A percentile compares a stretch with the other conserved stretches of the same genome.
Conservation (phyloP, 345 rosid genomes). For the Raphanus sativus region DNA sequence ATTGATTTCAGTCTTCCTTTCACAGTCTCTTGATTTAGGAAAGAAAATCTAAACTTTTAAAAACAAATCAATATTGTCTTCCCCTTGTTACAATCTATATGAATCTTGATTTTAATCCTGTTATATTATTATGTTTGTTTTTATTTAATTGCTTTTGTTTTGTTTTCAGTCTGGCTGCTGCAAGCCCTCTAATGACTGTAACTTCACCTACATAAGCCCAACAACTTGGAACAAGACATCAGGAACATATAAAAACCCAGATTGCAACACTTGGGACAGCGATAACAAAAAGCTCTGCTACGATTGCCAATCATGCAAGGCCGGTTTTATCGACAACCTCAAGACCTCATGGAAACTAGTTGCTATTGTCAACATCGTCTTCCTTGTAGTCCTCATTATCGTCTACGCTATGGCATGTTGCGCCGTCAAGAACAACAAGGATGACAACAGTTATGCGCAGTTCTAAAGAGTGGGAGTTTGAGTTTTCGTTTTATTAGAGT, state of each 20-base stretch:
- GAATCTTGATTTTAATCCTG: background rate
- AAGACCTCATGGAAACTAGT: constrained; percentile 74
- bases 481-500: background rate
- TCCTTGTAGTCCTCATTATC: constrained; percentile 68
- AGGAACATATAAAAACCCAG: constrained; percentile 41
- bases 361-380: constrained; percentile 59
- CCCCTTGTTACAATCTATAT: background rate
- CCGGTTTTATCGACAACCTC: constrained; percentile 73
- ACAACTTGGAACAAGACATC: constrained; percentile 52
- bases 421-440: constrained; percentile 75
- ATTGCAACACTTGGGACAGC: constrained; percentile 61
- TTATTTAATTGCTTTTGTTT: background rate
- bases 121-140: constrained; percentile 5
- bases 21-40: background rate
- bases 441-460: constrained; percentile 41
- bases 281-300: constrained; percentile 51
- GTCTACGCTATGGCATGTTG: constrained; percentile 81
- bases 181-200: constrained; percentile 78
- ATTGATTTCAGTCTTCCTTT: background rate
- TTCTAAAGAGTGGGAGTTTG: background rate
- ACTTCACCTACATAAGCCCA: constrained; percentile 54
- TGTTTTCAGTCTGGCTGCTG: constrained; percentile 85
- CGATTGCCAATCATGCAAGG: constrained; percentile 84
- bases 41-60: background rate
- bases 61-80: background rate